Evolutionary conservation across 2,329 filamentous ascomycete species (phyloP).

Genomic region (Geosmithia putterillii): DNA sequence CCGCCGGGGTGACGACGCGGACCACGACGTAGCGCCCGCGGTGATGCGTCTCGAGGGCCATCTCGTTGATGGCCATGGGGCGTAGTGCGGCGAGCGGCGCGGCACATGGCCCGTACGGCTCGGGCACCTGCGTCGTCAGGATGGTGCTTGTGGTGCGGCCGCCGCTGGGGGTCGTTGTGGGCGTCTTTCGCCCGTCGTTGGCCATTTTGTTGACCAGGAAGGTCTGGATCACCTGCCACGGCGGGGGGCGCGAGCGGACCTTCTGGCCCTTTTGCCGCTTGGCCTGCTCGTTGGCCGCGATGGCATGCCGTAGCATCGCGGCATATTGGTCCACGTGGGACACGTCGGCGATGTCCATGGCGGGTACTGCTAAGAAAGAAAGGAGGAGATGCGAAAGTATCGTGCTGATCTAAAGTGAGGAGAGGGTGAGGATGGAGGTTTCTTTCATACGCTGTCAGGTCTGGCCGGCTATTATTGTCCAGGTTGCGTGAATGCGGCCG

Average conservation of each 20-base stretch:
- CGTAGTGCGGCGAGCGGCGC: constrained; percentile 2
- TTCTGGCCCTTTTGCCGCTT: background rate
- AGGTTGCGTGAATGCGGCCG: too few species aligned
- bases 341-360: background rate
- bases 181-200: background rate
- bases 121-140: background rate
- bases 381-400: too few species aligned
- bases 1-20: constrained; percentile 8
- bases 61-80: constrained; percentile 12
- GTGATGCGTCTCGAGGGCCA: constrained; percentile 17
- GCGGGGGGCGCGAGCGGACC: too few species aligned
- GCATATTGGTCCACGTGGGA: background rate
- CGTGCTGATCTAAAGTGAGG: too few species aligned
- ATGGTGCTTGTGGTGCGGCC: background rate
- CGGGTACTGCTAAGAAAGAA: too few species aligned
- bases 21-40: constrained; percentile 8
- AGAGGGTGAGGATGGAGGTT: too few species aligned
- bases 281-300: background rate
- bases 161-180: too few species aligned
- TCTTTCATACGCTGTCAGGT: too few species aligned
- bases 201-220: background rate
- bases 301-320: background rate
- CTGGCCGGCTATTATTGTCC: too few species aligned
- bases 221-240: background rate
- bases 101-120: background rate